Evolutionary conservation across 257 asterid species (phyloP), one percentile per base, ranked within the genome.

Genomic region (Euphrasia confusa): DNA sequence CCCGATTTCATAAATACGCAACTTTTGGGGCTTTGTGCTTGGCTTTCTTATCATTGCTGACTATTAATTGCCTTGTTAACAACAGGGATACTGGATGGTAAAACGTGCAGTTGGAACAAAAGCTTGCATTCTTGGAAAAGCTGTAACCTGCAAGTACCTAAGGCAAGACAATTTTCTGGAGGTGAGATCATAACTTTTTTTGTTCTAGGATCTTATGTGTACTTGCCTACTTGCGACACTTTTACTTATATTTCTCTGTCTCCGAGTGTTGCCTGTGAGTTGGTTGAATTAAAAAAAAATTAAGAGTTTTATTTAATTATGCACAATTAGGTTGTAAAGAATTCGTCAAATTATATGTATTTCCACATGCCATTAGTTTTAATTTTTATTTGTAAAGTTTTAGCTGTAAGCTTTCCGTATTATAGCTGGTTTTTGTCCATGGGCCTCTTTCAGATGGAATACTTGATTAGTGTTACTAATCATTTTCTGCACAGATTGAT

Each of bases 61-160:
- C 28, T 49, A 62, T 61, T 56, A 57, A 62, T 61, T 37, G 42
- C 63, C n/a, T 42, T 63, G 17, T 57, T 54, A 62, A 10, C 53
- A 44, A 68, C 78, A 93, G 96, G 97, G 97, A 50, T 90, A 93
- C 77, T 93, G 99, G 99, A 93, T 93, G 99, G 99, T 93, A 58
- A 93, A 93, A 71, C 99, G 97, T 55, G 99, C 99, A 5, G 99
- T 93, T 49, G 99, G 99, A 70, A 85, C 95, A 45, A 93, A 93
- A 81, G 97, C 99, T 66, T 89, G 99, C 81, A 79, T 89, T 56
- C 81, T 93, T 70, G 97, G 96, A 59, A 93, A 93, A 81, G 99
- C 99, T 58, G 92, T 93, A 47, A 83, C 96, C 15, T 93, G 99
- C 86, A 80, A 75, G 8, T 93, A 93, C 83, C 83, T 89, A 40